Evolutionary conservation across 352 stramenopile genomes (phyloP).

Genomic region (Globisporangium barbulae): DNA sequence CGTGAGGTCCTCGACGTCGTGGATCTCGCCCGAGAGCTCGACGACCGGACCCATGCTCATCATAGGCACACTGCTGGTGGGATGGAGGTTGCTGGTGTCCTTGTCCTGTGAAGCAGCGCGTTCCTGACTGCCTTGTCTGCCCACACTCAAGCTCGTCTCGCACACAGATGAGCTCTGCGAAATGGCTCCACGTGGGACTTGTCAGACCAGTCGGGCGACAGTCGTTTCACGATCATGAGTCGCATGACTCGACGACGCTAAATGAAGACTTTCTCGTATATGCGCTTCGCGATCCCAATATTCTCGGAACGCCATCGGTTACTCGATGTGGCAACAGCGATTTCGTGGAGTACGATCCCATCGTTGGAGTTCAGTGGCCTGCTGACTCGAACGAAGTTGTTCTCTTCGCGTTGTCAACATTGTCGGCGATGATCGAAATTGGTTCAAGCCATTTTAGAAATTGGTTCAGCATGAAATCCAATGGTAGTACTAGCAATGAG

Average conservation of each 20-base stretch:
- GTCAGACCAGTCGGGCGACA: background rate
- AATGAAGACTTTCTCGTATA: background rate
- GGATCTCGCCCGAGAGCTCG: slow-evolving; percentile 15
- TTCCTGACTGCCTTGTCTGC: too few species aligned
- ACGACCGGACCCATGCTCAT: slow-evolving; percentile 13
- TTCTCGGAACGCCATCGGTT: too few species aligned
- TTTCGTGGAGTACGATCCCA: too few species aligned
- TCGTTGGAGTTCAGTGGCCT: too few species aligned
- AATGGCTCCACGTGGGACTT: background rate
- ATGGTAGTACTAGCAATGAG: background rate
- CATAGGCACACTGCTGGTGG: background rate
- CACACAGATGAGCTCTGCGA: too few species aligned
- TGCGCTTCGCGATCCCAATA: too few species aligned
- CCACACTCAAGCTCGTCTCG: too few species aligned
- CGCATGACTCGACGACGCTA: too few species aligned
- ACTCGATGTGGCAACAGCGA: too few species aligned
- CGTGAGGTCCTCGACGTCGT: slow-evolving; percentile 15
- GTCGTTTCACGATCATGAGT: background rate
- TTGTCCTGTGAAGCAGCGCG: too few species aligned
- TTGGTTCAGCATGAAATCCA: background rate
- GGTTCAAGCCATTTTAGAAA: background rate
- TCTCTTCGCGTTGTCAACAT: too few species aligned
- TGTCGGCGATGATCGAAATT: background rate
- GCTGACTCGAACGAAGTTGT: too few species aligned
- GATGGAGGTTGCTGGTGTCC: background rate